Conservation (phyloP, 768 basidiomycete species). For the Pilatotrama ljubarskyi region DNA sequence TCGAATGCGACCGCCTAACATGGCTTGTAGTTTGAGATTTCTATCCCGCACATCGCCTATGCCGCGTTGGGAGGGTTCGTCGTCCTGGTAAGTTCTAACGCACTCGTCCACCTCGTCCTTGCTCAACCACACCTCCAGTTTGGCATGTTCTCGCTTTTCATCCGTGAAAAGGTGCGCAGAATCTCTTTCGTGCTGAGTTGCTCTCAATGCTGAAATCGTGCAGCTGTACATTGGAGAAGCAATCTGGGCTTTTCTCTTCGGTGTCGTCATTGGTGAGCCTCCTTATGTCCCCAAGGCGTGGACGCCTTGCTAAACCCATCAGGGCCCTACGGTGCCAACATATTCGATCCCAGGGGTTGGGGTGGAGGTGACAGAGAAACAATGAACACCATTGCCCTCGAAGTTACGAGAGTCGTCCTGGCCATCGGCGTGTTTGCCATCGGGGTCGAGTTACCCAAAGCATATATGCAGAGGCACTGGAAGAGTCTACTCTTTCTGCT, state of each 20-base stretch:
- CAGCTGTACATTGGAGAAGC: conserved; percentile 95
- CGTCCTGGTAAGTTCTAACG: conserved; percentile 54
- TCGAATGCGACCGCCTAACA: conserved; percentile 6
- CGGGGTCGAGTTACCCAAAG: conserved; percentile 95
- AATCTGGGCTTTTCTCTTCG: conserved; percentile 91
- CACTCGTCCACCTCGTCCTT: background rate
- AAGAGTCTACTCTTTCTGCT: conserved; percentile 83
- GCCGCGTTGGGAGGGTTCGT: conserved; percentile 81
- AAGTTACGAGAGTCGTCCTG: conserved; percentile 88
- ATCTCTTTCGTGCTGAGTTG: background rate
- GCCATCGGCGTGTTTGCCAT: conserved; percentile 98
- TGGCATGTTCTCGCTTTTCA: conserved; percentile 91
- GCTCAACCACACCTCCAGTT: conserved; percentile 50
- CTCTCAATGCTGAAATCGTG: conserved; percentile 2
- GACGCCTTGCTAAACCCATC: conserved; percentile 14
- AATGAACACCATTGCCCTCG: conserved; percentile 81
- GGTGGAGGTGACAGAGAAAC: conserved; percentile 45
- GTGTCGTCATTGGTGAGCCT: conserved; percentile 75
- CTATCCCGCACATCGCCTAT: conserved; percentile 74
- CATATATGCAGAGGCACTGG: conserved; percentile 94
- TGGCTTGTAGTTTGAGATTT: conserved; percentile 53
- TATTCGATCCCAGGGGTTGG: conserved; percentile 86
- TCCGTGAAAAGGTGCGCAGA: conserved; percentile 75
- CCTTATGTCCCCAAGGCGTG: background rate
- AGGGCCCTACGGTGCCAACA: conserved; percentile 81